A percentile compares a stretch with the other conserved stretches of the same genome.
phyloP scores from a whole-genome alignment of 2,329 filamentous ascomycete species.

The Fusarium nygamai region DNA sequence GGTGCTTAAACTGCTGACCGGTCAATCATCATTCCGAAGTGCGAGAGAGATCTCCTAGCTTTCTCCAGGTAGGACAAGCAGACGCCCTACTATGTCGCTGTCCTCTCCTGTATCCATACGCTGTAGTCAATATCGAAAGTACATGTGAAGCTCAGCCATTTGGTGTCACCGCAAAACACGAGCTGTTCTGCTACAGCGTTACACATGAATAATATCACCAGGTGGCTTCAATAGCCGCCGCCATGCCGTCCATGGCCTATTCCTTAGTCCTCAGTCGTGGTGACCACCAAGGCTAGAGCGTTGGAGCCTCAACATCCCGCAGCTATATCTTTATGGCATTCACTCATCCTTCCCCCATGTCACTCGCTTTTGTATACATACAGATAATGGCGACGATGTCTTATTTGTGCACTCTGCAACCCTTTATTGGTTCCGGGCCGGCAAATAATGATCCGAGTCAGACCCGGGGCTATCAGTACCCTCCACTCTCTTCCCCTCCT shows the following conservation, averaged over 20 bases:
- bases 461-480: conserved; percentile 29
- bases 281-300: neutral
- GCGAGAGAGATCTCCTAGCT: neutral
- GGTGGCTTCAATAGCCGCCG: conserved; percentile 12
- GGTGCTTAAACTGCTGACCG: neutral
- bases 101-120: conserved; percentile 4
- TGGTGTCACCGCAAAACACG: conserved; percentile 29
- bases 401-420: neutral
- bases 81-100: conserved; percentile 7
- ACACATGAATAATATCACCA: neutral
- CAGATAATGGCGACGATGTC: neutral
- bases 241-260: neutral
- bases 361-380: neutral
- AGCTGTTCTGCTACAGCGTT: neutral
- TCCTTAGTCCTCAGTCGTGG: neutral
- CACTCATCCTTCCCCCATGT: neutral
- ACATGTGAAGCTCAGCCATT: neutral
- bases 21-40: neutral
- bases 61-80: conserved; percentile 14
- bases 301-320: conserved; percentile 14
- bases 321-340: neutral
- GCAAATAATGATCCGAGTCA: conserved; percentile 28
- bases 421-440: conserved; percentile 24
- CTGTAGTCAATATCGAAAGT: conserved; percentile 2
- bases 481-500: conserved; percentile 23